Evolutionary conservation across 345 rosid genomes (phyloP).

Genomic region (Populus simonii): DNA sequence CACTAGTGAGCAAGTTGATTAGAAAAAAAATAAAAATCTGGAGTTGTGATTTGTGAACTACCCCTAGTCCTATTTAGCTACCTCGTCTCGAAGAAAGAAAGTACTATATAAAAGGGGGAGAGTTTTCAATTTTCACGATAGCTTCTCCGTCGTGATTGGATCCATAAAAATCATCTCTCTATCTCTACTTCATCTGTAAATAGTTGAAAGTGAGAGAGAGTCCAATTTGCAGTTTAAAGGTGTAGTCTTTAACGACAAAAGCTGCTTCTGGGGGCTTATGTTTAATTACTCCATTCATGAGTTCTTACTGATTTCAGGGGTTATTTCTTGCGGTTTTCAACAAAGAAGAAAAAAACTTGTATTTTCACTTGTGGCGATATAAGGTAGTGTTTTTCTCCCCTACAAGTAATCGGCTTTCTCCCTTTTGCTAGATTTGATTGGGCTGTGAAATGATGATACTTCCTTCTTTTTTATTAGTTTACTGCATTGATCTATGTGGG

Average conservation of each 20-base stretch:
- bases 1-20: too few relatives aligned
- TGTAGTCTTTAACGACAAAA: not conserved
- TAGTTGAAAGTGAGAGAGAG: not conserved
- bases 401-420: not conserved
- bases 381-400: constrained; percentile 30
- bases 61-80: not conserved
- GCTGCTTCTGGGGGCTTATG: not conserved
- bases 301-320: constrained; percentile 26
- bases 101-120: constrained; percentile 1
- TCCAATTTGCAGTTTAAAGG: not conserved
- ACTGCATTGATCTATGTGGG: constrained; percentile 25
- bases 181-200: constrained; percentile 14
- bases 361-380: not conserved
- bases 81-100: not conserved
- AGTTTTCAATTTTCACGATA: constrained; percentile 32
- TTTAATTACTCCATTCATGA: constrained; percentile 10
- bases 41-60: not conserved
- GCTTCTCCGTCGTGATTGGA: constrained; percentile 47
- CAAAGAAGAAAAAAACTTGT: not conserved
- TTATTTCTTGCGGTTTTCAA: not conserved
- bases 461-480: not conserved
- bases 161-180: constrained; percentile 41
- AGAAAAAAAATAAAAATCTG: not conserved
- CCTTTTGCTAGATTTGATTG: constrained; percentile 26
- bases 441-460: constrained; percentile 10